Conservation (phyloP, 768 basidiomycete species). For the Mycena kentingensis region DNA sequence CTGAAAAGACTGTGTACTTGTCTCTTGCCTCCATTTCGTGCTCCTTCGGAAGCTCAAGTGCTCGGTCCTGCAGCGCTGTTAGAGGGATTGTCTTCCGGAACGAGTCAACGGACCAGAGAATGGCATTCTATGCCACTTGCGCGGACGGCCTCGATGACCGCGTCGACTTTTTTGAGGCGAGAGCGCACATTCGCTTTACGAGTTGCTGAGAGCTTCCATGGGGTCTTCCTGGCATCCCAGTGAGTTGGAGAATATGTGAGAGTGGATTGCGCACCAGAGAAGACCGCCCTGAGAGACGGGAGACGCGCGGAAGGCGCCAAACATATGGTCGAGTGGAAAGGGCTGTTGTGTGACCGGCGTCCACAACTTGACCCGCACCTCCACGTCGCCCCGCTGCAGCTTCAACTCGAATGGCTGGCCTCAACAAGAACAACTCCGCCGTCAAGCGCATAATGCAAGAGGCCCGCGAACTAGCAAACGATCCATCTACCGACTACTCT, state of each 20-base stretch:
- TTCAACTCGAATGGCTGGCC: conserved; percentile 41
- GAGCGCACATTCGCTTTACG: conserved; percentile 90
- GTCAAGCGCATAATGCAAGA: conserved; percentile 96
- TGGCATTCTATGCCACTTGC: conserved; percentile 78
- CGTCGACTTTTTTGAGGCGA: conserved; percentile 89
- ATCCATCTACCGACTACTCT: conserved; percentile 83
- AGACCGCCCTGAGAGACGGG: conserved; percentile 72
- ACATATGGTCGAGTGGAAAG: conserved; percentile 53
- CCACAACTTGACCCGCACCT: conserved; percentile 31
- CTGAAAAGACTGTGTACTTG: conserved; percentile 92
- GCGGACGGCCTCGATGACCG: conserved; percentile 86
- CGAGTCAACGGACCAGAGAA: conserved; percentile 58
- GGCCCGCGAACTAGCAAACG: conserved; percentile 82
- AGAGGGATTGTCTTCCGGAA: neutral
- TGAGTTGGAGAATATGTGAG: neutral
- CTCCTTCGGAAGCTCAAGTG: conserved; percentile 87
- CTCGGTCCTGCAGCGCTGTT: conserved; percentile 51
- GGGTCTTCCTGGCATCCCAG: conserved; percentile 75
- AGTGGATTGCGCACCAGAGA: conserved; percentile 63
- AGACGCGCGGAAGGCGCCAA: conserved; percentile 81
- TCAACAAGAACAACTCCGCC: conserved; percentile 92
- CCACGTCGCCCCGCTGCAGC: conserved; percentile 44
- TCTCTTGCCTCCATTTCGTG: conserved; percentile 89
- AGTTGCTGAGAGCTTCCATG: conserved; percentile 89
- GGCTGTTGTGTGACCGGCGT: conserved; percentile 17